These are phyloP conservation scores for Metschnikowia lochheadii DNA, from an alignment of 805 yeast genomes.

Conservation along the genomic window DNA sequence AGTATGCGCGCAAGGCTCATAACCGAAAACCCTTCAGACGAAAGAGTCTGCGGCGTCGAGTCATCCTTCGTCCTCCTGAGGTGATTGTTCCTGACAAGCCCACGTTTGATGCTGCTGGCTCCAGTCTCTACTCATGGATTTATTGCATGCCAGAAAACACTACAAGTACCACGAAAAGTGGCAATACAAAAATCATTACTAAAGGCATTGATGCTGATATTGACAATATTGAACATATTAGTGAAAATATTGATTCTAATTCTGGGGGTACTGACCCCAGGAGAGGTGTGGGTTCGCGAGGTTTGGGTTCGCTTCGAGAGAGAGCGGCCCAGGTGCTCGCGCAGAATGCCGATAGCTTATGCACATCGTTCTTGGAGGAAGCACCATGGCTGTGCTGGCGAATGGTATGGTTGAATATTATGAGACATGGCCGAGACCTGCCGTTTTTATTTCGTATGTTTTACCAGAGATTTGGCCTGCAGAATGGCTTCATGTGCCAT, in stretches of 20 bases:
- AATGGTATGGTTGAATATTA: constrained; percentile 30
- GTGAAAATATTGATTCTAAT: background rate
- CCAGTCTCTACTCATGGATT: constrained; percentile 17
- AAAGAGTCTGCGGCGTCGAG: constrained; percentile 3
- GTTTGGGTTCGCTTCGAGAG: constrained; percentile 6
- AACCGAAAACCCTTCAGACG: constrained; percentile 9
- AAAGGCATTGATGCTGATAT: too few relatives aligned
- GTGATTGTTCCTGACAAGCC: constrained; percentile 6
- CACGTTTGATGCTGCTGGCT: constrained; percentile 15
- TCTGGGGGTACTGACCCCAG: background rate
- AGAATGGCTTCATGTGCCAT: constrained; percentile 25
- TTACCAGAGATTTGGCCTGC: constrained; percentile 19
- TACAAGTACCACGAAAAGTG: too few relatives aligned
- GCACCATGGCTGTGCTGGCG: constrained; percentile 30
- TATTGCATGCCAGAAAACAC: background rate
- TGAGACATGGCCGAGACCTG: constrained; percentile 26
- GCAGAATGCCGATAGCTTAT: constrained; percentile 22
- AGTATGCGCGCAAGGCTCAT: constrained; percentile 8
- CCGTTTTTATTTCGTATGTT: constrained; percentile 27
- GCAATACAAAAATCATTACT: too few relatives aligned
- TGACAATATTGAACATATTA: too few relatives aligned
- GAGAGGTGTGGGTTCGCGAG: background rate
- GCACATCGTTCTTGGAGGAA: constrained; percentile 16
- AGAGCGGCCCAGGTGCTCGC: constrained; percentile 31
- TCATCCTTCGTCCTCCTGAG: constrained; percentile 6